Percentiles rank a stretch among this genome's conserved stretches.
phyloP scores from a whole-genome alignment of 2,329 filamentous ascomycete species.

The Zymoseptoria passerinii region DNA sequence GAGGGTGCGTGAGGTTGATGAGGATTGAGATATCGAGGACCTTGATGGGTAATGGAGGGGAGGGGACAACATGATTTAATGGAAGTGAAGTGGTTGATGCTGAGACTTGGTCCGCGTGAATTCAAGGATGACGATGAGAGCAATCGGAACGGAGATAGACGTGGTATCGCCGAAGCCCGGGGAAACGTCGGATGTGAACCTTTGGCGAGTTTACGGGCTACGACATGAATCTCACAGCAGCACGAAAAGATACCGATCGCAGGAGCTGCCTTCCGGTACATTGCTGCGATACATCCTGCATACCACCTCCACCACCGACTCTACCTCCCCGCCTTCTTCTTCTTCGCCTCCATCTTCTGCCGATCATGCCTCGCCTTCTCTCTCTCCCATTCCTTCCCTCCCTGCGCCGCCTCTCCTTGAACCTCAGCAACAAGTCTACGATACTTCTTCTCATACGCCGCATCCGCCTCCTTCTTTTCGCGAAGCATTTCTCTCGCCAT shows the following conservation, averaged over 20 bases:
- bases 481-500: conserved; percentile 81
- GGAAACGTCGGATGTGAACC: not conserved
- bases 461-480: conserved; percentile 88
- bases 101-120: not conserved
- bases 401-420: conserved; percentile 41
- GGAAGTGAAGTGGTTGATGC: not conserved
- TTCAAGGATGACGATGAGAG: not conserved
- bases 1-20: not conserved
- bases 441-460: conserved; percentile 94
- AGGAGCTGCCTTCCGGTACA: too few species aligned
- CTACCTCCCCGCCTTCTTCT: conserved; percentile 6
- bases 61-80: not conserved
- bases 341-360: conserved; percentile 14
- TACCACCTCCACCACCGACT: too few species aligned
- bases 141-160: not conserved
- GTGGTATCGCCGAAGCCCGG: not conserved
- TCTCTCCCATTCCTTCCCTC: not conserved
- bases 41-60: not conserved
- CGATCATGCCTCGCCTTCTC: conserved; percentile 11
- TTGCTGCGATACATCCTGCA: too few species aligned
- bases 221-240: too few species aligned
- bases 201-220: too few species aligned
- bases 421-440: conserved; percentile 87
- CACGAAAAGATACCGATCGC: too few species aligned
- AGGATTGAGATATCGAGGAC: not conserved